These are phyloP conservation scores for Colletotrichum sp. DNA, from an alignment of 2,329 filamentous ascomycete species.

Conservation along the genomic window DNA sequence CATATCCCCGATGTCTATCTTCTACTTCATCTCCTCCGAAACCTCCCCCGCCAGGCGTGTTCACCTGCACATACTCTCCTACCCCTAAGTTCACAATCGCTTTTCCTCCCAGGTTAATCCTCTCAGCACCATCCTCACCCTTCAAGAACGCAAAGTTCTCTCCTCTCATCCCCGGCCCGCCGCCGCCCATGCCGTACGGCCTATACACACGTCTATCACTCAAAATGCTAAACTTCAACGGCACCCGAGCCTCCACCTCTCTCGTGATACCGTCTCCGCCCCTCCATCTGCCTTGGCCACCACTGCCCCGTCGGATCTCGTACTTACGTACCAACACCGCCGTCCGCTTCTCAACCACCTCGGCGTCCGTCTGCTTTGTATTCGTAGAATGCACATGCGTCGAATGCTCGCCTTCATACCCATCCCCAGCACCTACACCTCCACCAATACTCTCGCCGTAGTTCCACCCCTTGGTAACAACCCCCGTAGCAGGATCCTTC, in stretches of 20 bases:
- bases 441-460: slow-evolving; percentile 39
- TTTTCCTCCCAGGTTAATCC: slow-evolving; percentile 35
- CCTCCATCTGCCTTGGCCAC: slow-evolving; percentile 31
- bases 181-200: slow-evolving; percentile 39
- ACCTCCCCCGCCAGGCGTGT: slow-evolving; percentile 38
- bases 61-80: slow-evolving; percentile 39
- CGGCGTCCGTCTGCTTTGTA: slow-evolving; percentile 34
- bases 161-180: slow-evolving; percentile 28
- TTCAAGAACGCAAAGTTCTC: slow-evolving; percentile 31
- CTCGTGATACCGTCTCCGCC: slow-evolving; percentile 38
- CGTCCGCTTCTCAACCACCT: slow-evolving; percentile 38
- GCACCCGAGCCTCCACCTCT: slow-evolving; percentile 37
- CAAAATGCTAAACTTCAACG: slow-evolving; percentile 37
- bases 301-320: slow-evolving; percentile 30
- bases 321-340: slow-evolving; percentile 37
- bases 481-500: slow-evolving; percentile 27
- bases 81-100: slow-evolving; percentile 32
- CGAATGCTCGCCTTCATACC: slow-evolving; percentile 31
- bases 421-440: slow-evolving; percentile 34
- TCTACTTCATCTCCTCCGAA: slow-evolving; percentile 22
- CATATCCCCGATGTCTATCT: slow-evolving; percentile 13
- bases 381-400: slow-evolving; percentile 36
- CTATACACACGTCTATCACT: slow-evolving; percentile 37
- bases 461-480: slow-evolving; percentile 24
- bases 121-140: slow-evolving; percentile 26